Conservation (phyloP, 2,329 filamentous ascomycete genomes). For the Fusarium sp. region DNA sequence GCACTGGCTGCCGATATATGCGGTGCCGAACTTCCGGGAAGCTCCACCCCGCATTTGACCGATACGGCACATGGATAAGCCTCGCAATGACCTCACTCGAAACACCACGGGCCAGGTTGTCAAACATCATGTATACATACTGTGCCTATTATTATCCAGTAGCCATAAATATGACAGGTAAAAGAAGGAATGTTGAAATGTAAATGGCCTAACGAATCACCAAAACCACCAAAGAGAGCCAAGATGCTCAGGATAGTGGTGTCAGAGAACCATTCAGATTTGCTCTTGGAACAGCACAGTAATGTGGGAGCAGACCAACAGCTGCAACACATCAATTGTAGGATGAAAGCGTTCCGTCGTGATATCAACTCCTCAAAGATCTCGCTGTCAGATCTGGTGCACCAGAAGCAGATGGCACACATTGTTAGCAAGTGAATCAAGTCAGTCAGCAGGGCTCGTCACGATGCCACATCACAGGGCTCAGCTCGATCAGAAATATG, state of each 20-base stretch:
- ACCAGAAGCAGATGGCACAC: not conserved
- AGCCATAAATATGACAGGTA: not conserved
- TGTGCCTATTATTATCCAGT: not conserved
- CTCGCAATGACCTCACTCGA: not conserved
- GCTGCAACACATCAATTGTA: constrained; percentile 66
- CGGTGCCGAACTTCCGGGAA: constrained; percentile 43
- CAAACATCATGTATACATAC: constrained; percentile 1
- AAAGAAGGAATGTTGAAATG: constrained; percentile 49
- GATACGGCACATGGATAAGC: constrained; percentile 15
- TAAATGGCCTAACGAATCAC: constrained; percentile 74
- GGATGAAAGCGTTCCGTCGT: constrained; percentile 49
- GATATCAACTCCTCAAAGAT: not conserved
- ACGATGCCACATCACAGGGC: constrained; percentile 37
- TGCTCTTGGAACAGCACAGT: constrained; percentile 67
- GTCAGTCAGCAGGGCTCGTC: constrained; percentile 3
- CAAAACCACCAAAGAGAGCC: constrained; percentile 56
- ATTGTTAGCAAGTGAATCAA: constrained; percentile 20
- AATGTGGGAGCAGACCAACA: constrained; percentile 63
- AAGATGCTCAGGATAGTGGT: constrained; percentile 51
- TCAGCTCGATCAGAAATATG: constrained; percentile 15
- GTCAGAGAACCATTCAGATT: constrained; percentile 69
- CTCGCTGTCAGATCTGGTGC: not conserved
- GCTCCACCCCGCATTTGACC: constrained; percentile 25
- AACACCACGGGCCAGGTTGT: not conserved
- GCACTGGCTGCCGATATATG: constrained; percentile 35